Base-by-base conservation (phyloP, 176 grass and related monocot genomes). In the Triticum urartu region DNA sequence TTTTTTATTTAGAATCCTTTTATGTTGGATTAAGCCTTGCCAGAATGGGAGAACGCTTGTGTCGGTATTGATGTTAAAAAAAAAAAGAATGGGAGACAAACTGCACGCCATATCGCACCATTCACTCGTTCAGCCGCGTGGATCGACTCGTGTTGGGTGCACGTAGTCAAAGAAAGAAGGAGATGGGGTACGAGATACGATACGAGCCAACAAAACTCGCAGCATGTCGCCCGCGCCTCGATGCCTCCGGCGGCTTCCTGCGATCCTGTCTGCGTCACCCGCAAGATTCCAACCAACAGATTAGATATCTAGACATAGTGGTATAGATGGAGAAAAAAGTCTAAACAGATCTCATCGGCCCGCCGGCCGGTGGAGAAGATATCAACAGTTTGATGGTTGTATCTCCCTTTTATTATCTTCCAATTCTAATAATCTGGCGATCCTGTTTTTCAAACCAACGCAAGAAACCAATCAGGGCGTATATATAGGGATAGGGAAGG, bases 321-420 rank as follows among this genome's bases (percentile, higher is more conserved):
- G 35, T 34, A 3, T 12, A 32, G 24, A 18, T 6, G 48, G 15
- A 54, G 50, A 18, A 54, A 54, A 71, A 62, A 87, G 77, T 87
- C 80, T 64, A 77, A 89, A 73, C 87, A 40, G 42, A 79, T 79
- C 67, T 13, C 66, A 73, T 65, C 66, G 40, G 43, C 22, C 43
- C 11, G 43, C 43, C n/a, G 7, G 17, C 34, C 50, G 50, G 50
- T 54, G 2, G 42, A 6, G 39, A 64, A 82, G n/a, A 62, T 30
- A 75, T 84, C 43, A 4, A 17, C 0, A 15, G 12, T 38, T 63
- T n/a, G 15, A 54, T 54, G 50, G 50, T 18, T 18, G 50, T 6
- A 40, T 59, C 34, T 39, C 4, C 3, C 10, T 0, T 24, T 83
- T 10, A 38, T 7, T 36, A 72, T 35, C 11, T 34, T n/a, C 3